Percentiles rank a stretch among this genome's conserved stretches.
phyloP scores from a whole-genome alignment of 2,329 filamentous ascomycete species.

The Aspergillus amoenus region DNA sequence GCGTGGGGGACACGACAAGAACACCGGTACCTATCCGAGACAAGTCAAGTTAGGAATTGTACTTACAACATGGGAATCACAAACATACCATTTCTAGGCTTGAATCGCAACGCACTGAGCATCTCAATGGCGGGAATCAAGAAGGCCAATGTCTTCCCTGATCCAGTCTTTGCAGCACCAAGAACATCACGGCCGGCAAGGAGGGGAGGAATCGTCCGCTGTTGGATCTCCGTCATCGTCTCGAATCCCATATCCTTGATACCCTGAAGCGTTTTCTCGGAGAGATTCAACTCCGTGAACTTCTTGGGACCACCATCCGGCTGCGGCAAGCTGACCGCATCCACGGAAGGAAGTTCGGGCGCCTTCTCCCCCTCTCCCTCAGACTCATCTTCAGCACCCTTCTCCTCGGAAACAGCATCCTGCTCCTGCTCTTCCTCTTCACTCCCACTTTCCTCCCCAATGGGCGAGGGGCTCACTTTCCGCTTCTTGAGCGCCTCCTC shows the following conservation, averaged over 20 bases:
- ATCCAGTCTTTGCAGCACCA: conserved; percentile 93
- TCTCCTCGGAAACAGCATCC: conserved; percentile 28
- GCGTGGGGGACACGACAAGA: conserved; percentile 87
- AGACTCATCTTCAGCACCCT: conserved; percentile 30
- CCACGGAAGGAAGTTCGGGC: conserved; percentile 53
- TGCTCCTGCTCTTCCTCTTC: conserved; percentile 31
- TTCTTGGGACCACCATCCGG: conserved; percentile 64
- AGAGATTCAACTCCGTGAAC: conserved; percentile 80
- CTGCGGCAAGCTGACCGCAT: conserved; percentile 54
- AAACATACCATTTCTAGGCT: conserved; percentile 73
- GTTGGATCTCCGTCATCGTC: conserved; percentile 94
- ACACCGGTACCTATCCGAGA: conserved; percentile 68
- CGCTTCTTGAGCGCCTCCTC: conserved; percentile 38
- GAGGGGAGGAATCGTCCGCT: conserved; percentile 79
- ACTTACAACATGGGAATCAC: neutral
- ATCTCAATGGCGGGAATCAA: conserved; percentile 93
- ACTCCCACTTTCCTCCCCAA: conserved; percentile 35
- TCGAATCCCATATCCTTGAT: conserved; percentile 91
- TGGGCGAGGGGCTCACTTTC: conserved; percentile 35
- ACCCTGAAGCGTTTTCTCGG: conserved; percentile 83
- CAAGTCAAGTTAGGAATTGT: conserved; percentile 2
- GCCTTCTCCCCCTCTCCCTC: conserved; percentile 28
- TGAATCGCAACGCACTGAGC: conserved; percentile 85
- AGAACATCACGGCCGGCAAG: conserved; percentile 89
- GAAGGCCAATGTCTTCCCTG: conserved; percentile 93